These are phyloP conservation scores for Beta vulgaris DNA, from an alignment of 148 eudicot species.

Conservation along the genomic window DNA sequence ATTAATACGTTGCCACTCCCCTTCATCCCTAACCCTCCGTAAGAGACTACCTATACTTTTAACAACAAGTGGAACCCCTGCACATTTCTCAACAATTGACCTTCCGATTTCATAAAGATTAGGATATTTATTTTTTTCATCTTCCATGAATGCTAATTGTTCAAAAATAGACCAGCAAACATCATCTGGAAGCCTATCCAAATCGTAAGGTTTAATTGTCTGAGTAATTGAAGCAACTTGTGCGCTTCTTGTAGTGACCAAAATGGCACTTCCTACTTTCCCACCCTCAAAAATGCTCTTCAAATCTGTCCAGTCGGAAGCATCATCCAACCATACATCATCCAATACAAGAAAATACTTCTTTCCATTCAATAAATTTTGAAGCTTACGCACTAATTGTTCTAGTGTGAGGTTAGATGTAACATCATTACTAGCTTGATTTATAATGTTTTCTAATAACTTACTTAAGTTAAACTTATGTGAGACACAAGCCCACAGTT, in stretches of 20 bases:
- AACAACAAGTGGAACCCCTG: slow-evolving; percentile 43
- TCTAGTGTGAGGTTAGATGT: neutral
- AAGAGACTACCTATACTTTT: slow-evolving; percentile 29
- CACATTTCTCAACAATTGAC: slow-evolving; percentile 30
- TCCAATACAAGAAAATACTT: slow-evolving; percentile 33
- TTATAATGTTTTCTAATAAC: slow-evolving; percentile 16
- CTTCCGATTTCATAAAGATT: slow-evolving; percentile 21
- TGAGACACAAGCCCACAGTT: slow-evolving; percentile 31
- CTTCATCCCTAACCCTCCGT: slow-evolving; percentile 16
- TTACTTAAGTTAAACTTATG: slow-evolving; percentile 10
- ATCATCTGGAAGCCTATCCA: slow-evolving; percentile 1
- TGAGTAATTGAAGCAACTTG: slow-evolving; percentile 18
- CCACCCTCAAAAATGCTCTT: slow-evolving; percentile 11
- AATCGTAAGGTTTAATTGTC: neutral
- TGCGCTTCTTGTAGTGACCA: slow-evolving; percentile 28
- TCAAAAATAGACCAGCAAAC: slow-evolving; percentile 28
- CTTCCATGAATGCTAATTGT: slow-evolving; percentile 26
- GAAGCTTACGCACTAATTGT: slow-evolving; percentile 9
- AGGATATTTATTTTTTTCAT: slow-evolving; percentile 5
- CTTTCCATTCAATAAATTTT: neutral
- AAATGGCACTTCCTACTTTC: slow-evolving; percentile 14
- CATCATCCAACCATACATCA: slow-evolving; percentile 30
- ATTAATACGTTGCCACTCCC: slow-evolving; percentile 26
- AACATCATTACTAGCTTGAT: neutral
- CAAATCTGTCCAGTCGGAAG: slow-evolving; percentile 6